Evolutionary conservation across 345 rosid species (phyloP).

Genomic region (Heritiera littoralis): DNA sequence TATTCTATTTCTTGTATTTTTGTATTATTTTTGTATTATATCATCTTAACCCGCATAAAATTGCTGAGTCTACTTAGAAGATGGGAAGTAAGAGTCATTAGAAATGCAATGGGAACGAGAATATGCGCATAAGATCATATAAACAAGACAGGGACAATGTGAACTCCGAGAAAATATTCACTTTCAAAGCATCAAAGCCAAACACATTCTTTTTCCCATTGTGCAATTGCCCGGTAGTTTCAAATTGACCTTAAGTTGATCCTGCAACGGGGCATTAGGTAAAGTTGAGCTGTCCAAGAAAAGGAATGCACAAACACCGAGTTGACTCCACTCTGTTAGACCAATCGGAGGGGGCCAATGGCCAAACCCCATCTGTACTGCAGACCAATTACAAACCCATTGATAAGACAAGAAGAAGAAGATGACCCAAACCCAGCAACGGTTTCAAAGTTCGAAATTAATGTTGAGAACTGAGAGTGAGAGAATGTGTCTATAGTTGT

Average conservation of each 20-base stretch:
- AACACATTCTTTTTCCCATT: background rate
- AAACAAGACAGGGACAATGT: background rate
- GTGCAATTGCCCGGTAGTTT: too few relatives aligned
- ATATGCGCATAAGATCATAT: background rate
- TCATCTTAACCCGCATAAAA: too few relatives aligned
- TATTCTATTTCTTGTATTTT: too few relatives aligned
- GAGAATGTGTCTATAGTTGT: conserved; percentile 9
- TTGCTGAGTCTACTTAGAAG: too few relatives aligned
- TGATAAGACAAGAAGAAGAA: conserved; percentile 14
- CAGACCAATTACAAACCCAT: background rate
- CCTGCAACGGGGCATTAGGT: background rate
- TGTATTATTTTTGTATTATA: too few relatives aligned
- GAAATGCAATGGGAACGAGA: background rate
- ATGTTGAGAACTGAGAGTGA: background rate
- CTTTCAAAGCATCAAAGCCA: background rate
- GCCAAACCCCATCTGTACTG: background rate
- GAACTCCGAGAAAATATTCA: conserved; percentile 9
- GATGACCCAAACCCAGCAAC: background rate
- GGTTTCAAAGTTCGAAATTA: conserved; percentile 1
- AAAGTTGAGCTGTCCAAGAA: background rate
- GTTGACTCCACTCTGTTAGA: background rate
- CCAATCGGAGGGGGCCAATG: background rate
- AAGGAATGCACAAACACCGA: conserved; percentile 24
- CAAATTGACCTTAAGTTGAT: background rate
- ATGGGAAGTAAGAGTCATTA: background rate